phyloP scores from a whole-genome alignment of 208 protist species.

The Trypanosoma mega region DNA sequence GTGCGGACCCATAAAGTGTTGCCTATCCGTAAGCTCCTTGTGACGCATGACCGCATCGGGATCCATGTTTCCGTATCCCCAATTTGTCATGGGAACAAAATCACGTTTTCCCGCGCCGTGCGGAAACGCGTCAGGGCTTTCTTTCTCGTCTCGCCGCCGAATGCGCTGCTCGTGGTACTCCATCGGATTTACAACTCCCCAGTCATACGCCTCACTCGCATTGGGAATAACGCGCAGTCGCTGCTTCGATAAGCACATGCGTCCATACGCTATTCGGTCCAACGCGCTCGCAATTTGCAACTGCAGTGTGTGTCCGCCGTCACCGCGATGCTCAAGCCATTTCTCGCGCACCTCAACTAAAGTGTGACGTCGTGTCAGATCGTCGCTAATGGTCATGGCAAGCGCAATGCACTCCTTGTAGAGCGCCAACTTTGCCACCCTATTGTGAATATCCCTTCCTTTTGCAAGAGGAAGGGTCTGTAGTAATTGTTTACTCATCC shows the following conservation, averaged over 20 bases:
- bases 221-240: constrained; percentile 77
- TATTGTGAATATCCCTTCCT: constrained; percentile 79
- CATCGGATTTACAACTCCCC: constrained; percentile 81
- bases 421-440: constrained; percentile 70
- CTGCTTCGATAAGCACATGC: constrained; percentile 83
- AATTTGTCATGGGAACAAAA: constrained; percentile 93
- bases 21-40: constrained; percentile 84
- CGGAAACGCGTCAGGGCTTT: constrained; percentile 78
- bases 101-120: constrained; percentile 75
- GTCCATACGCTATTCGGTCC: constrained; percentile 81
- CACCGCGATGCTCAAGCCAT: constrained; percentile 77
- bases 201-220: constrained; percentile 82
- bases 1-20: constrained; percentile 88
- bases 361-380: constrained; percentile 67
- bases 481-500: constrained; percentile 77
- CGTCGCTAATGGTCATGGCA: constrained; percentile 59
- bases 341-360: constrained; percentile 75
- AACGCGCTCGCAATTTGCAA: constrained; percentile 81
- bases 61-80: constrained; percentile 88
- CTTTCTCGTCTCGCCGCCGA: constrained; percentile 49
- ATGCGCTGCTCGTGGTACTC: constrained; percentile 73
- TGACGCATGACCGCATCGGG: constrained; percentile 81
- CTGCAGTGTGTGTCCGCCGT: constrained; percentile 79
- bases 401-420: constrained; percentile 90
- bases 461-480: constrained; percentile 82